Evolutionary conservation across 2,329 filamentous ascomycete species (phyloP), one percentile per base, ranked within the genome.

Genomic region (Exophiala sp.): DNA sequence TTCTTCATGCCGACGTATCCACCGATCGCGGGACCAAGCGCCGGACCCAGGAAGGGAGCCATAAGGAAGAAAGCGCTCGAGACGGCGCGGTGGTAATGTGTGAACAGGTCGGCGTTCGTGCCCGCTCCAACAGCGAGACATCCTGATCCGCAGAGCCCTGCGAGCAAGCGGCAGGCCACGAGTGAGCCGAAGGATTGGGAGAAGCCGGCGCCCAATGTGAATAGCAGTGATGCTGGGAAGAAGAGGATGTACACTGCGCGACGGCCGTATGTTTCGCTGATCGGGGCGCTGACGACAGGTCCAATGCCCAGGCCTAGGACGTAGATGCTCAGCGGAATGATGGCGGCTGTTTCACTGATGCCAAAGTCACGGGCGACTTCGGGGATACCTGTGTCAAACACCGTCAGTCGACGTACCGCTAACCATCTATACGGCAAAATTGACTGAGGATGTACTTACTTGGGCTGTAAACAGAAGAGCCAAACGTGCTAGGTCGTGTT

Each of bases 231-330:
- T 44, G 82, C 78, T 4, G 79, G 83, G 53, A 88, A 77, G 44
- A 82, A 83, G 68, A 87, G 84, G 60, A 89, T 69, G 54, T 84
- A 85, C 66, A 91, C 89, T 35, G 87, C 68, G 33, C 81, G 76
- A 24, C 88, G 81, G 35, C 88, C 88, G 62, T 78, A 82, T 35
- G 87, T 74, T 71, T 92, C 88, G 1, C 84, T 88, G 3, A 91
- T 72, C 1, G 88, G 88, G 2, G 87, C 87, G 75, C 85, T 88
- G 18, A 91, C 74, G 0, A 82, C 80, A 1, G 88, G 87, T 0
- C 87, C 87, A 51, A 86, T 82, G 1, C 85, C 88, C 43, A 89
- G 86, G 36, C 84, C 84, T 7, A 88, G 70, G n/a, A 88, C 84
- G 71, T 84, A 89, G 47, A 88, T 76, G 0, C 84, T 84, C 0